Base-by-base conservation (phyloP, 1,284 basidiomycete species). In the Ustilago sp. region DNA sequence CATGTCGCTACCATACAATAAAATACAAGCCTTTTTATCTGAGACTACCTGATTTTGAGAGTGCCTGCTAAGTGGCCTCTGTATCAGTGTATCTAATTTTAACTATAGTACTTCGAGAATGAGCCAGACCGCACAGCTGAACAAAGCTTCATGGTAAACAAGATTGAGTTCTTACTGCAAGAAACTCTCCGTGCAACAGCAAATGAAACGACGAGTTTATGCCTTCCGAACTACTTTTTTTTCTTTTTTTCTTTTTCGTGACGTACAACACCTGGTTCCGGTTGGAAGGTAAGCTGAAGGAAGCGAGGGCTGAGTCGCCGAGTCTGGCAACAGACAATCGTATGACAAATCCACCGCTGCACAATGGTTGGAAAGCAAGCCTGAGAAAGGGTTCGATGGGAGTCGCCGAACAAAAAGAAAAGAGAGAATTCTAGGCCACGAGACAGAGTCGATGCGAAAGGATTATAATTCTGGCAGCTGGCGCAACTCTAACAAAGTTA, bases 241-340 rank as follows among this genome's bases (percentile, higher is more conserved):
- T 48, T 48, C 31, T 23, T 3, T 23, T 23, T 3, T 23, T 23
- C 2, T 23, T 23, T 3, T 23, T 23, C 3, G 19, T 19, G 19
- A 19, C 19, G 23, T 28, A 28, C 23, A 28, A 28, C 23, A 28
- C 3, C 23, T 28, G 23, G 23, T 3, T 28, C 23, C 23, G 23
- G n/a, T 19, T 17, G 36, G 13, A 38, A 13, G 36, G 13, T 13
- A 38, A 5, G 36, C 36, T 8, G 36, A 45, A 45, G 36, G 36
- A 45, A 45, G 43, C 43, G 43, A 45, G 43, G 43, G 43, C 43
- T 45, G 43, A 45, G n/a, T 19, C 43, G 19, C 43, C 43, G n/a
- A 45, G 15, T 28, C 17, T 19, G 17, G 39, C 6, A 8, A 45
- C 3, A 45, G 43, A 19, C 5, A 15, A 45, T 19, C 19, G 43